These are phyloP conservation scores for Fusarium sp. DNA, from an alignment of 2,329 filamentous ascomycete genomes.

Conservation along the genomic window DNA sequence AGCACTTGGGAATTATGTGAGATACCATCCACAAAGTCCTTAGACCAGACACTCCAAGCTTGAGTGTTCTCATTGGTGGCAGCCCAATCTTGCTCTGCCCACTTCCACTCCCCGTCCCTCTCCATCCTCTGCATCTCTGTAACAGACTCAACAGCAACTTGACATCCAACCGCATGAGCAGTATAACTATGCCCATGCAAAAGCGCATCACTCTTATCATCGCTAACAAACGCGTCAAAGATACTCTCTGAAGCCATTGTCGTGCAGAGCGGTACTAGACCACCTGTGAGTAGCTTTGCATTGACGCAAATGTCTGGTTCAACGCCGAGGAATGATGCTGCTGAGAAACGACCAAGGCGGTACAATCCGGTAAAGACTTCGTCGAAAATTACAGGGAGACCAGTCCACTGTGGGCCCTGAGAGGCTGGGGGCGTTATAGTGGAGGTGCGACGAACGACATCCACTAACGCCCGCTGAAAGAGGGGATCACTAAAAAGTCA, in stretches of 20 bases:
- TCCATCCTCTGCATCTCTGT: conserved; percentile 70
- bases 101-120: conserved; percentile 63
- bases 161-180: conserved; percentile 82
- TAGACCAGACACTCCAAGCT: conserved; percentile 78
- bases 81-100: conserved; percentile 27
- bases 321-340: conserved; percentile 74
- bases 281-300: conserved; percentile 86
- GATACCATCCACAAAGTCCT: conserved; percentile 66
- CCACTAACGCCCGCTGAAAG: conserved; percentile 78
- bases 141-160: conserved; percentile 77
- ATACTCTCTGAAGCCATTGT: conserved; percentile 80
- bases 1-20: conserved; percentile 68
- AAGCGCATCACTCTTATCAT: conserved; percentile 81
- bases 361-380: conserved; percentile 91
- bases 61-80: not conserved
- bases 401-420: conserved; percentile 66
- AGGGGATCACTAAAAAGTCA: conserved; percentile 72
- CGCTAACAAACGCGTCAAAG: conserved; percentile 75
- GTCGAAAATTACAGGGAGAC: conserved; percentile 83
- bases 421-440: not conserved
- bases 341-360: conserved; percentile 77
- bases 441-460: conserved; percentile 69
- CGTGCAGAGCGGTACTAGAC: conserved; percentile 79
- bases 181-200: conserved; percentile 91
- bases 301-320: conserved; percentile 82